Conservation (phyloP, 1,284 basidiomycete genomes). For the Schizopora paradoxa region DNA sequence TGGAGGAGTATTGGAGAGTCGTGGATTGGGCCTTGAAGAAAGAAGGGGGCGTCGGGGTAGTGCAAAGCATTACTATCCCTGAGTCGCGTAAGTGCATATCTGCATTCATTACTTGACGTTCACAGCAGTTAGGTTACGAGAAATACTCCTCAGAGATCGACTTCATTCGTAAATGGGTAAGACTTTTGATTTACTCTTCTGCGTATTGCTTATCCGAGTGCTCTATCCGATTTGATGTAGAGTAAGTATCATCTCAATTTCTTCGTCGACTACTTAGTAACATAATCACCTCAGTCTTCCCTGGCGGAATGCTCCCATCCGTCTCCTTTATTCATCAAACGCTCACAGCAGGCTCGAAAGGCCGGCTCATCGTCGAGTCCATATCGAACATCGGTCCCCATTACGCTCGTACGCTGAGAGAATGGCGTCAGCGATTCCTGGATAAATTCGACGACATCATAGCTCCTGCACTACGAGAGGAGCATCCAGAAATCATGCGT, state of each 20-base stretch:
- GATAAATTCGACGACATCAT: constrained; percentile 60
- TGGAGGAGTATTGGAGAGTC: constrained; percentile 60
- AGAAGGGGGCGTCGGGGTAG: constrained; percentile 58
- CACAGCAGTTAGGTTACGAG: constrained; percentile 41
- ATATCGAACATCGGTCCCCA: constrained; percentile 79
- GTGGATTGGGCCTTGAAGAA: constrained; percentile 70
- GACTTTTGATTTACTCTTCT: constrained; percentile 17
- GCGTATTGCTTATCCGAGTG: constrained; percentile 3
- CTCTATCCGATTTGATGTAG: constrained; percentile 14
- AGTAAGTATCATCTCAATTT: constrained; percentile 21
- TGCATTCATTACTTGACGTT: not conserved
- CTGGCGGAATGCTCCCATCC: constrained; percentile 71
- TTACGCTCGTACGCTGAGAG: constrained; percentile 78
- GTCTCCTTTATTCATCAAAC: constrained; percentile 57
- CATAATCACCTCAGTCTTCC: constrained; percentile 51
- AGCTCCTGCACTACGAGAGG: constrained; percentile 53
- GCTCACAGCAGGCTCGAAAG: constrained; percentile 49
- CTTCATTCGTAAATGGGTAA: constrained; percentile 77
- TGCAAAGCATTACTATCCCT: constrained; percentile 78
- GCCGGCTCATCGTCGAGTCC: constrained; percentile 63
- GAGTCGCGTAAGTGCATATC: constrained; percentile 51
- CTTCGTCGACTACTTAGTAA: not conserved
- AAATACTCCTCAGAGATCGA: constrained; percentile 59
- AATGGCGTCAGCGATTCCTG: constrained; percentile 69
- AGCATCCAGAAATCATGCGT: constrained; percentile 55